These are phyloP conservation scores for Choiromyces venosus DNA, from an alignment of 495 filamentous ascomycete species.

Conservation along the genomic window DNA sequence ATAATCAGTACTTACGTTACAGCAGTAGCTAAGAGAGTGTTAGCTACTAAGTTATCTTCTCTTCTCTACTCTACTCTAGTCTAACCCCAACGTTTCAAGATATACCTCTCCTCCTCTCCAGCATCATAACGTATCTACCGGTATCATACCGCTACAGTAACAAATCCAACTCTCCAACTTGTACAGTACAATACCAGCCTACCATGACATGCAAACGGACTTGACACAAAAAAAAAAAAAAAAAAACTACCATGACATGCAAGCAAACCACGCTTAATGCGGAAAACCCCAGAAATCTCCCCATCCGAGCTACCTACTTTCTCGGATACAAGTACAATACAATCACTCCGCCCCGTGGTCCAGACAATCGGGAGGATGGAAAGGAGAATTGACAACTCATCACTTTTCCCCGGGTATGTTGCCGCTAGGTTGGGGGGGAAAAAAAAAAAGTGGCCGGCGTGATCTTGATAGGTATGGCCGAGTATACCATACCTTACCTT, in stretches of 20 bases:
- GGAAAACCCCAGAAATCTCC: background rate
- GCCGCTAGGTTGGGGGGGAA: background rate
- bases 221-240: too few species aligned
- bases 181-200: background rate
- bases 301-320: too few species aligned
- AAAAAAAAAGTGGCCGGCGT: background rate
- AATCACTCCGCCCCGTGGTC: background rate
- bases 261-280: background rate
- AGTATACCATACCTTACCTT: background rate
- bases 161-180: too few species aligned
- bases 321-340: background rate
- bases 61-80: background rate
- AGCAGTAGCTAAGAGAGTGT: background rate
- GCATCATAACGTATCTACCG: too few species aligned
- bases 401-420: background rate
- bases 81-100: background rate
- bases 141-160: too few species aligned
- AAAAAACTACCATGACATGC: background rate
- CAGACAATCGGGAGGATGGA: background rate
- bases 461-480: background rate
- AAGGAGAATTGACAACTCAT: background rate
- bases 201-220: too few species aligned
- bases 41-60: background rate
- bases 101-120: too few species aligned
- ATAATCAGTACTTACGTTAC: background rate